Percentiles rank a stretch among this genome's conserved stretches.
phyloP scores from a whole-genome alignment of 306 rosid genomes.

The Begonia peltatifolia region DNA sequence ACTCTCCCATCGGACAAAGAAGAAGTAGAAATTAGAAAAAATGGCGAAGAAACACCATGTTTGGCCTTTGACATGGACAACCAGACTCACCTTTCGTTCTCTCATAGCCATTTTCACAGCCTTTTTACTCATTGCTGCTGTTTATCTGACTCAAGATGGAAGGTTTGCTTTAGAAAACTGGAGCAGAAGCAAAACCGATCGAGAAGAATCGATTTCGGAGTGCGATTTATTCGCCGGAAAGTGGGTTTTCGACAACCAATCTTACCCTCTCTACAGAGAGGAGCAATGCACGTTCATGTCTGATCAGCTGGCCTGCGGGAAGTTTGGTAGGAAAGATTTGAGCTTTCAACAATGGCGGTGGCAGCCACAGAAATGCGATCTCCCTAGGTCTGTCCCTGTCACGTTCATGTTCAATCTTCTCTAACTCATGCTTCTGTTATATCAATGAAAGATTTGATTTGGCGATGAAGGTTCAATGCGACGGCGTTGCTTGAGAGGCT shows the following conservation, averaged over 20 bases:
- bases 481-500: slow-evolving; percentile 56
- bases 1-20: neutral
- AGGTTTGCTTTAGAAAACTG: slow-evolving; percentile 8
- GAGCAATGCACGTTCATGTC: slow-evolving; percentile 55
- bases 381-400: slow-evolving; percentile 31
- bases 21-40: neutral
- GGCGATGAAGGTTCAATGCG: slow-evolving; percentile 58
- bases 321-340: slow-evolving; percentile 62
- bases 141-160: slow-evolving; percentile 35
- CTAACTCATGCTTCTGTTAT: no score
- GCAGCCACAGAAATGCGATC: slow-evolving; percentile 64
- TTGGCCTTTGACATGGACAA: slow-evolving; percentile 22
- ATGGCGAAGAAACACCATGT: slow-evolving; percentile 23
- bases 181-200: neutral
- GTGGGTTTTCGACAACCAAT: slow-evolving; percentile 60
- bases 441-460: no score
- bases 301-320: slow-evolving; percentile 83
- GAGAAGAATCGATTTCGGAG: neutral
- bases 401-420: no score
- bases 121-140: slow-evolving; percentile 23
- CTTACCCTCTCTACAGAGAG: slow-evolving; percentile 67
- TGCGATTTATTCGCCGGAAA: slow-evolving; percentile 61
- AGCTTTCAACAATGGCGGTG: slow-evolving; percentile 62
- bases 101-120: slow-evolving; percentile 42
- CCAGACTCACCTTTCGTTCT: slow-evolving; percentile 26